These are phyloP conservation scores for Apophysomyces elegans DNA, from an alignment of 371 early-diverging fungal species.

Conservation along the genomic window DNA sequence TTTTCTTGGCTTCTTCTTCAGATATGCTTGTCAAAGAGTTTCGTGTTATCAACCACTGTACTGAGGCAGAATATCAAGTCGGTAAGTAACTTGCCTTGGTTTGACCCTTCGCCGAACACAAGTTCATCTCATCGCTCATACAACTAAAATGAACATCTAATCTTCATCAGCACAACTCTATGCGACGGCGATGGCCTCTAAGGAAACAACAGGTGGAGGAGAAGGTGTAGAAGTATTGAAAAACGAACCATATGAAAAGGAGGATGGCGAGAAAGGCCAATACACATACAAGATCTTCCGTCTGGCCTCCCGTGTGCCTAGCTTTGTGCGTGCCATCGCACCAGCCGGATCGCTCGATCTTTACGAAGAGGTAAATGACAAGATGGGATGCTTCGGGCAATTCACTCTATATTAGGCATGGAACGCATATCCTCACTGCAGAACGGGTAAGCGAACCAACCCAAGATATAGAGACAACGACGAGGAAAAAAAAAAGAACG, in stretches of 20 bases:
- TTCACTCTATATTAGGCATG: conserved; percentile 57
- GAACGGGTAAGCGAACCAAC: conserved; percentile 59
- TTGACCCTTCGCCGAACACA: too few species aligned
- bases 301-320: conserved; percentile 61
- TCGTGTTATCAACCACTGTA: conserved; percentile 72
- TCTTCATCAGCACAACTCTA: conserved; percentile 67
- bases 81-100: conserved; percentile 14
- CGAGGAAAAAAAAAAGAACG: background rate
- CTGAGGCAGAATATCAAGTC: conserved; percentile 69
- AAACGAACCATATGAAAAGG: conserved; percentile 75
- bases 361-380: conserved; percentile 56
- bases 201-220: conserved; percentile 70
- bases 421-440: conserved; percentile 86
- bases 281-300: conserved; percentile 76
- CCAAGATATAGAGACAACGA: background rate
- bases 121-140: background rate
- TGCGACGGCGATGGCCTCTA: conserved; percentile 72
- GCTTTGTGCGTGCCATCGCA: conserved; percentile 54
- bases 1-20: conserved; percentile 1
- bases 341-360: conserved; percentile 68
- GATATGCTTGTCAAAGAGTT: conserved; percentile 71
- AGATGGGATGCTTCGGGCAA: background rate
- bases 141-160: background rate
- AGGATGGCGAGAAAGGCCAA: conserved; percentile 65
- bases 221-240: conserved; percentile 75